Conservation (phyloP, 495 filamentous ascomycete species). For the Penicillium coprophilum region DNA sequence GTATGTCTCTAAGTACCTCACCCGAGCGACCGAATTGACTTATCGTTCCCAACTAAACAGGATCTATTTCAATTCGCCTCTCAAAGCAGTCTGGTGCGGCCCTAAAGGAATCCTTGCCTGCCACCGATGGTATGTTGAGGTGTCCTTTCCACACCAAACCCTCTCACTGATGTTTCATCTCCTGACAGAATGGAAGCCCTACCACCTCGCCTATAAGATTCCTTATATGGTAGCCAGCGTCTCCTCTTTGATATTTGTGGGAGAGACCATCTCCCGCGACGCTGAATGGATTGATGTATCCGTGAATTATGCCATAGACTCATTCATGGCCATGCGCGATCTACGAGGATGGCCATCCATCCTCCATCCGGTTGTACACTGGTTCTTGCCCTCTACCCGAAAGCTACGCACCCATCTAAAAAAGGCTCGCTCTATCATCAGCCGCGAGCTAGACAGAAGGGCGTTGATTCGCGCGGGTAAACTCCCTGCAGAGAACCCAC, state of each 20-base stretch:
- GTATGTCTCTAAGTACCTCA: constrained; percentile 14
- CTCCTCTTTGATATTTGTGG: constrained; percentile 60
- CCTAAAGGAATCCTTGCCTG: constrained; percentile 39
- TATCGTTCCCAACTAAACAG: constrained; percentile 12
- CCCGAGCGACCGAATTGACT: not conserved
- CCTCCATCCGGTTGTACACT: constrained; percentile 38
- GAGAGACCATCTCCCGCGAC: constrained; percentile 50
- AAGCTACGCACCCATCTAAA: constrained; percentile 31
- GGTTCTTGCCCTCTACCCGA: constrained; percentile 34
- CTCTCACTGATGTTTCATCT: not conserved
- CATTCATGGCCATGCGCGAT: constrained; percentile 38
- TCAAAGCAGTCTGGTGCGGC: constrained; percentile 42
- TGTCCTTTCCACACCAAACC: not conserved
- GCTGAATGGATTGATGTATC: constrained; percentile 57
- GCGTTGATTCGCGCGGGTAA: constrained; percentile 24
- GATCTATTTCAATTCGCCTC: constrained; percentile 39
- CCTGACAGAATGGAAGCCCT: constrained; percentile 32
- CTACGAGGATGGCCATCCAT: constrained; percentile 38
- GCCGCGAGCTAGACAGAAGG: constrained; percentile 33
- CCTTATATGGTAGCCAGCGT: constrained; percentile 53
- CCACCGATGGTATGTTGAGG: constrained; percentile 34
- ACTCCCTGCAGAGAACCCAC: constrained; percentile 22
- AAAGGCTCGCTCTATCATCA: constrained; percentile 31
- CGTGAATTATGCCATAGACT: constrained; percentile 56
- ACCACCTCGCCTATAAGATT: constrained; percentile 30